phyloP scores from a whole-genome alignment of 208 protist genomes.

The Leishmania guyanensis region DNA sequence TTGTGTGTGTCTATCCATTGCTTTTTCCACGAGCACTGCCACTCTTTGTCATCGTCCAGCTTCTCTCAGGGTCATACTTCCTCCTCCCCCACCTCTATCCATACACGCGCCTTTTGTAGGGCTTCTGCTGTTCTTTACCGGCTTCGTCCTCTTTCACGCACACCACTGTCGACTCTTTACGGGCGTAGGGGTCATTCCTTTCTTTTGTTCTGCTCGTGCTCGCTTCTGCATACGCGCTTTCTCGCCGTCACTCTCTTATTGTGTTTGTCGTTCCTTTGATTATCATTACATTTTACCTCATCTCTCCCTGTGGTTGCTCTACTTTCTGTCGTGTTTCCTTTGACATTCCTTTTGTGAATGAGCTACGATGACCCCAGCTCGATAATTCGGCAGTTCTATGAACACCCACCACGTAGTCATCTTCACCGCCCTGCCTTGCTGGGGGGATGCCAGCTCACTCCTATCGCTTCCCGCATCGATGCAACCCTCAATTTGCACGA shows the following conservation, averaged over 20 bases:
- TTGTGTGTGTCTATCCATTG: neutral
- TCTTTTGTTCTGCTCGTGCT: neutral
- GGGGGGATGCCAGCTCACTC: neutral
- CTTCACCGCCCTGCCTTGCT: constrained; percentile 22
- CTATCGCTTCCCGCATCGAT: neutral
- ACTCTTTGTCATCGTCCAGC: neutral
- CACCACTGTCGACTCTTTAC: constrained; percentile 12
- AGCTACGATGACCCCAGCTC: neutral
- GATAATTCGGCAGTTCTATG: constrained; percentile 57
- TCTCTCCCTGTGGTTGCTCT: neutral
- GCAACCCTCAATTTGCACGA: neutral
- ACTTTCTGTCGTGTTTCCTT: neutral
- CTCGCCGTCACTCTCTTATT: neutral
- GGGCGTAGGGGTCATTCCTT: neutral
- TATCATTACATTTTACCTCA: neutral
- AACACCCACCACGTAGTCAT: constrained; percentile 66
- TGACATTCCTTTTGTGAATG: constrained; percentile 5
- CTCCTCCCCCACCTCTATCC: neutral
- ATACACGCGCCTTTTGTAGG: neutral
- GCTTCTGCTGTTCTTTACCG: constrained; percentile 10
- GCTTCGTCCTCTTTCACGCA: neutral
- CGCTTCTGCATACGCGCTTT: too few relatives aligned
- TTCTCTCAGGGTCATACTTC: neutral
- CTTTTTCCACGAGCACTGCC: neutral
- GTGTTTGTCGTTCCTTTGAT: neutral